phyloP scores from a whole-genome alignment of 768 basidiomycete genomes.

The Auriscalpium orientale region DNA sequence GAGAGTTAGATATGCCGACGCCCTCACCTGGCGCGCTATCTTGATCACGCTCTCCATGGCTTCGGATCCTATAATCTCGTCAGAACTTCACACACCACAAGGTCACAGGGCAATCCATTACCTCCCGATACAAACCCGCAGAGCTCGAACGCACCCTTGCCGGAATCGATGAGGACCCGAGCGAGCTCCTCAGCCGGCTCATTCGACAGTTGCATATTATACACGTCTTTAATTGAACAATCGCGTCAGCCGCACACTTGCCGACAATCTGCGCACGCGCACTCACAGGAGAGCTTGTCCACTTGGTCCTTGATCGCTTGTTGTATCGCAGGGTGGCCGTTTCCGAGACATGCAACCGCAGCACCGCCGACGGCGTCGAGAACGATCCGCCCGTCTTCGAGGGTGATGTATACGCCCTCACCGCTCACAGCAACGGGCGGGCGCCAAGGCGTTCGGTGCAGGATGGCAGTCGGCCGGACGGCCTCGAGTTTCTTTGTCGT shows the following conservation, averaged over 20 bases:
- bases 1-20: not conserved
- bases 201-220: slow-evolving; percentile 79
- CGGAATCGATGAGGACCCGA: slow-evolving; percentile 49
- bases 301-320: slow-evolving; percentile 74
- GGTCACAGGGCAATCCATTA: slow-evolving; percentile 18
- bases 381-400: slow-evolving; percentile 60
- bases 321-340: slow-evolving; percentile 62
- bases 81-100: not conserved
- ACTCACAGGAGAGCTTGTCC: slow-evolving; percentile 69
- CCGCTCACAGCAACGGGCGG: slow-evolving; percentile 62
- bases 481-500: not conserved
- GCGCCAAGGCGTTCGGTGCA: slow-evolving; percentile 57
- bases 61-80: slow-evolving; percentile 56
- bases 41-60: slow-evolving; percentile 88
- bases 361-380: slow-evolving; percentile 84
- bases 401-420: slow-evolving; percentile 62
- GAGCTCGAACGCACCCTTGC: slow-evolving; percentile 67
- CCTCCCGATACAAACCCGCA: slow-evolving; percentile 75
- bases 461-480: slow-evolving; percentile 16
- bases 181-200: slow-evolving; percentile 78
- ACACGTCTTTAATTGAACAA: slow-evolving; percentile 50
- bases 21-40: slow-evolving; percentile 61
- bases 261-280: not conserved
- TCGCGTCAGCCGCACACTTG: not conserved
- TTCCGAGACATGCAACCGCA: slow-evolving; percentile 75